Conservation (phyloP, 805 yeast genomes). For the Citeromyces matritensis region DNA sequence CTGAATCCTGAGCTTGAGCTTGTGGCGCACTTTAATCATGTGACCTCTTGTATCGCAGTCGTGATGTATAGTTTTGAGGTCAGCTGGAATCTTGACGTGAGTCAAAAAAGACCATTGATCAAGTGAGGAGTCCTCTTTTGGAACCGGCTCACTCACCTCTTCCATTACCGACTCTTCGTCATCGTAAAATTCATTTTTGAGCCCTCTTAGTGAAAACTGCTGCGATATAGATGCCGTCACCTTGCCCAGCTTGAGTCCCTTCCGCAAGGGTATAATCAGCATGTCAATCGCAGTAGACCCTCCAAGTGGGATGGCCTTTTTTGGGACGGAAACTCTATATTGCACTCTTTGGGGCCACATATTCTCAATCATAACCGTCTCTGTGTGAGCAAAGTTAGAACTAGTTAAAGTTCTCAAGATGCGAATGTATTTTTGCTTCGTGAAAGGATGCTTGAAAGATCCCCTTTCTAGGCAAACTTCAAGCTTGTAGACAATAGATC, state of each 20-base stretch:
- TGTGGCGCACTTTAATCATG: conserved; percentile 27
- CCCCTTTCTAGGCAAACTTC: conserved; percentile 20
- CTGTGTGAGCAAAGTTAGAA: conserved; percentile 19
- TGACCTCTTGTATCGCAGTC: conserved; percentile 23
- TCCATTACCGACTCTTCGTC: conserved; percentile 12
- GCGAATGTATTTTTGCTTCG: conserved; percentile 20
- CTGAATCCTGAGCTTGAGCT: conserved; percentile 25
- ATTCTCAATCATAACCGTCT: conserved; percentile 29
- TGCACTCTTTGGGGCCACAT: conserved; percentile 39
- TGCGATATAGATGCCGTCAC: conserved; percentile 19
- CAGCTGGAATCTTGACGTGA: conserved; percentile 21
- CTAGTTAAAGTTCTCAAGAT: conserved; percentile 27
- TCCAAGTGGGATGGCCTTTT: conserved; percentile 31
- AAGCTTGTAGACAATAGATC: conserved; percentile 24
- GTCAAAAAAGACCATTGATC: conserved; percentile 34
- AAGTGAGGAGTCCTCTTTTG: conserved; percentile 14
- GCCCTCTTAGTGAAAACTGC: conserved; percentile 9
- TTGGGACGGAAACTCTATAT: conserved; percentile 26
- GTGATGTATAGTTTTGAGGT: conserved; percentile 23
- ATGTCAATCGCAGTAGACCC: conserved; percentile 23
- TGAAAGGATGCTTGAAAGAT: conserved; percentile 7
- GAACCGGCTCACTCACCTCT: conserved; percentile 6
- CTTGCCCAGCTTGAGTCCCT: conserved; percentile 23
- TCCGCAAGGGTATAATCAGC: conserved; percentile 27
- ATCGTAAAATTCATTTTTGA: conserved; percentile 8